These are phyloP conservation scores for Aphanomyces stellatus DNA, from an alignment of 352 stramenopile genomes.

Conservation along the genomic window DNA sequence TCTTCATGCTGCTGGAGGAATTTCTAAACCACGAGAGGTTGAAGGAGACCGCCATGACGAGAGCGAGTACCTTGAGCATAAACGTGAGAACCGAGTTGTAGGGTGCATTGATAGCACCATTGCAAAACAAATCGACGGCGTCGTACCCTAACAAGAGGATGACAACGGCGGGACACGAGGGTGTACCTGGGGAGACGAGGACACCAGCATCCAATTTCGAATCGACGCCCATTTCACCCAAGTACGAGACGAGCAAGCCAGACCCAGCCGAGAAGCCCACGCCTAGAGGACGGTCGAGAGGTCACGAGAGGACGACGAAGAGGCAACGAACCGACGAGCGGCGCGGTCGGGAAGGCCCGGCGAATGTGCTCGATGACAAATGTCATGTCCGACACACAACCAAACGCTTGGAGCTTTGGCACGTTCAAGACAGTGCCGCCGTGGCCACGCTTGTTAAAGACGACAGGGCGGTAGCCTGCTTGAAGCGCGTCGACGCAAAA, in stretches of 20 bases:
- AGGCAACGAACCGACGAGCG: conserved; percentile 30
- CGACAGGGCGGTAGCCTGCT: conserved; percentile 61
- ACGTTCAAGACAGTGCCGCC: conserved; percentile 50
- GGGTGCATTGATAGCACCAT: conserved; percentile 47
- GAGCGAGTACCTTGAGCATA: conserved; percentile 36
- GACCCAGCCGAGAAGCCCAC: conserved; percentile 71
- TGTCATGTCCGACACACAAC: conserved; percentile 48
- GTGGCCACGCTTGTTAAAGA: conserved; percentile 81
- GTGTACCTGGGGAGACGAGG: conserved; percentile 46
- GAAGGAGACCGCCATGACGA: not conserved
- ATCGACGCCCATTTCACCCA: conserved; percentile 45
- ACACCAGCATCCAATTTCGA: conserved; percentile 49
- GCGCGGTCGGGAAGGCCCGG: conserved; percentile 31
- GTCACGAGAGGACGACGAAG: not conserved
- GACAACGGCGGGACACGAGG: not conserved
- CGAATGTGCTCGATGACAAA: conserved; percentile 48
- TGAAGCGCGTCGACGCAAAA: conserved; percentile 50
- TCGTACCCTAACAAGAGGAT: conserved; percentile 36
- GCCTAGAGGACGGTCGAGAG: conserved; percentile 4
- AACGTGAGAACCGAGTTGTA: conserved; percentile 78
- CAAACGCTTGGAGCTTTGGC: conserved; percentile 60
- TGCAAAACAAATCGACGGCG: conserved; percentile 60
- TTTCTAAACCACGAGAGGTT: conserved; percentile 3
- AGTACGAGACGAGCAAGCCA: conserved; percentile 56
- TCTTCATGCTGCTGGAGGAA: conserved; percentile 46